Evolutionary conservation across 2,329 filamentous ascomycete genomes (phyloP), one percentile per base, ranked within the genome.

Genomic region (Sporothrix brasiliensis): DNA sequence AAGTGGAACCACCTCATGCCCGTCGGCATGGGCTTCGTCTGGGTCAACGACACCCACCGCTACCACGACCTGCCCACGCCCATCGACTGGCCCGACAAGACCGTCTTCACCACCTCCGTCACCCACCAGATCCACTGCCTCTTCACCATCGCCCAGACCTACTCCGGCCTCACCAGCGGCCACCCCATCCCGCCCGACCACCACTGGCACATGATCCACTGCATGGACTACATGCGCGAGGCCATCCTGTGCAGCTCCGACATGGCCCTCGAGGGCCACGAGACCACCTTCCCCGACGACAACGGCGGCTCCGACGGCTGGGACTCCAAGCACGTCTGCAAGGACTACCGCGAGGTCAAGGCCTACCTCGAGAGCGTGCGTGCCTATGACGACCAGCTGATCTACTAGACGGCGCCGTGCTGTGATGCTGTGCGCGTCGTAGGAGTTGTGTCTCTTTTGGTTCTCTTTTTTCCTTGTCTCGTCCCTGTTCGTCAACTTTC

Each of bases 121-220:
- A 80, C 79, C 1, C 79, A 80, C 72, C 77, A 80, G 71, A 74
- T 80, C 66, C 79, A 80, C 74, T 80, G 79, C 72, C 72, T 80
- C 75, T 82, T 79, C 74, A 79, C 81, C 72, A 79, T 83, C 54
- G 80, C 80, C 44, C 80, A 82, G 73, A 82, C 80, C 6, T 83
- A 82, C 76, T 82, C 81, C 0, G 81, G 80, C 27, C 75, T 83
- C 63, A 79, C 77, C 61, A 78, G 80, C 2, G 77, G 78, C 70
- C 78, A 80, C 72, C 73, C 77, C 58, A 76, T 83, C 50, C 81
- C 81, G 21, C 77, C 80, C 30, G 81, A 83, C 72, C 80, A 82
- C 75, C 80, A 83, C 75, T 82, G 80, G 80, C 82, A 84, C 75
- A 81, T 84, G 78, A 80, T 81, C 68, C 82, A 84, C 77, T 84